Percentiles rank a stretch among this genome's conserved stretches.
These are phyloP conservation scores for Russula emetica DNA, from an alignment of 768 basidiomycete species.

Conservation along the genomic window DNA sequence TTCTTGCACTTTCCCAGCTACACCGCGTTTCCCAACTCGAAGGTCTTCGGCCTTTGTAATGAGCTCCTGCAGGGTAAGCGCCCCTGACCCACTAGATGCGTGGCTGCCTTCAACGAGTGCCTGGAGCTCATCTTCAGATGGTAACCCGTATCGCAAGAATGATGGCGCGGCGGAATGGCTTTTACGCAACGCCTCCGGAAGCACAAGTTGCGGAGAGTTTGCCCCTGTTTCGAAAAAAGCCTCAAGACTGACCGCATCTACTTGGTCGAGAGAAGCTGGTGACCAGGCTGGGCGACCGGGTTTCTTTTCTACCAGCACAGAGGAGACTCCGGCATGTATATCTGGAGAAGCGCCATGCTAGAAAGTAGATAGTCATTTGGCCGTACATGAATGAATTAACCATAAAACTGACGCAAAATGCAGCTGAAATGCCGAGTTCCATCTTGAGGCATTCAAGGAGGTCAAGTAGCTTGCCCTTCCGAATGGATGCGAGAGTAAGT, in stretches of 20 bases:
- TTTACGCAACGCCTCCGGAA: slow-evolving; percentile 29
- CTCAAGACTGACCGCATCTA: slow-evolving; percentile 51
- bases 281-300: slow-evolving; percentile 63
- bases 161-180: slow-evolving; percentile 28
- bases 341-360: slow-evolving; percentile 78
- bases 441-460: slow-evolving; percentile 69
- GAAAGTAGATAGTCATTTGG: not conserved
- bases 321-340: slow-evolving; percentile 76
- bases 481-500: slow-evolving; percentile 78
- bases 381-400: not conserved
- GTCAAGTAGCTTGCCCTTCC: slow-evolving; percentile 57
- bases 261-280: slow-evolving; percentile 57
- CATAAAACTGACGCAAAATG: slow-evolving; percentile 70
- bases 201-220: slow-evolving; percentile 31
- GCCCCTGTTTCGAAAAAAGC: slow-evolving; percentile 63
- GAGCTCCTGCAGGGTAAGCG: slow-evolving; percentile 60
- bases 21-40: slow-evolving; percentile 52
- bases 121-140: slow-evolving; percentile 71
- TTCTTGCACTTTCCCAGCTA: slow-evolving; percentile 72
- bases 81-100: slow-evolving; percentile 55
- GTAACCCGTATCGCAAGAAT: slow-evolving; percentile 53
- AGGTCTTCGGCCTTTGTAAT: slow-evolving; percentile 49
- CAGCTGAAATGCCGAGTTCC: slow-evolving; percentile 85
- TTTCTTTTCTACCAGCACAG: slow-evolving; percentile 54
- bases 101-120: slow-evolving; percentile 62